Percentiles rank a stretch among this genome's conserved stretches.
Conservation (phyloP, 441 rosid genomes). For the Hura crepitans region DNA sequence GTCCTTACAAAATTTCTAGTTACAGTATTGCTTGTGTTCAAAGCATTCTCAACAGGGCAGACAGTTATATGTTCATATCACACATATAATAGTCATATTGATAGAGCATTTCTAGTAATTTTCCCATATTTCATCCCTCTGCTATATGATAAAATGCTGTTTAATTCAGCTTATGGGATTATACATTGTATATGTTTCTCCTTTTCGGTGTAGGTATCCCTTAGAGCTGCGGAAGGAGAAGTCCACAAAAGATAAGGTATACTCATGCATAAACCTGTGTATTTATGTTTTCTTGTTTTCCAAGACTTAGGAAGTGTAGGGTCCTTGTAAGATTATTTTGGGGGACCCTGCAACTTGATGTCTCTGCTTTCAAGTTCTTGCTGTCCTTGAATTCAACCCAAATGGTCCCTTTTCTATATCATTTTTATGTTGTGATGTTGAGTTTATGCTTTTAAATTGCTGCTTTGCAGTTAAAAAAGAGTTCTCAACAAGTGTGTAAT, state of each 20-base stretch:
- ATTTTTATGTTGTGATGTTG: background rate
- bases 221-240: slow-evolving; percentile 89
- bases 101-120: background rate
- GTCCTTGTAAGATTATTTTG: background rate
- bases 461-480: slow-evolving; percentile 58
- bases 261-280: background rate
- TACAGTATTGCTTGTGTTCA: background rate
- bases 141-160: background rate
- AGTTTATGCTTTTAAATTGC: slow-evolving; percentile 16
- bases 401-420: background rate
- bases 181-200: background rate
- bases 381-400: background rate
- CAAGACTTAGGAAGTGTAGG: background rate
- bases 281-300: slow-evolving; percentile 10
- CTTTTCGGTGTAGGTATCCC: slow-evolving; percentile 66
- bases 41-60: slow-evolving; percentile 7
- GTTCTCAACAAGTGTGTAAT: slow-evolving; percentile 39
- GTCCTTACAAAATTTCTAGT: background rate
- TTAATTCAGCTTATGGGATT: slow-evolving; percentile 1
- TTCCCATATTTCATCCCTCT: background rate
- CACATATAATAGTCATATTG: background rate
- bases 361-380: slow-evolving; percentile 4
- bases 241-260: slow-evolving; percentile 85
- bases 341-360: background rate
- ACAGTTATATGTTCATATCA: background rate